Base-by-base conservation (phyloP, 352 stramenopile genomes). In the Pythium apleroticum region DNA sequence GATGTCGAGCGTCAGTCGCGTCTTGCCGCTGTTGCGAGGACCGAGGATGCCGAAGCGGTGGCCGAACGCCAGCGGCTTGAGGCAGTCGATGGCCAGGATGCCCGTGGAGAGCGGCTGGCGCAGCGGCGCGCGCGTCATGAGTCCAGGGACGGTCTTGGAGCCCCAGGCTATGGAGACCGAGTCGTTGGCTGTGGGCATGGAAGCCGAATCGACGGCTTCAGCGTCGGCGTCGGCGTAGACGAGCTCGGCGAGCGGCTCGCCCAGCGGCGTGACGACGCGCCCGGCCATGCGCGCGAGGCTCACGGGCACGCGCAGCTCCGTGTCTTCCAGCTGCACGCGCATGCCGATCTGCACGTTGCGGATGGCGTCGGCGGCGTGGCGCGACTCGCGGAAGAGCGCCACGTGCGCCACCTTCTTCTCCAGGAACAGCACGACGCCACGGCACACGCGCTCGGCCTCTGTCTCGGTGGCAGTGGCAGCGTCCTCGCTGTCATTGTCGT, bases 11-110 rank as follows among this genome's bases (percentile, higher is more conserved):
- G 71, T 73, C 35, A 94, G 64, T 1, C 79, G 73, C 22, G 86
- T 91, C 73, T 94, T 94, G 52, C 86, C 86, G 11, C 73, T 81
- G 65, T 92, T 88, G 22, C 72, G 73, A 1, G 83, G 86, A 0
- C 86, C 86, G 17, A 92, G 57, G 10, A 94, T 60, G 0, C 70
- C 86, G 41, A 94, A 81, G 7, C 86, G 81, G 37, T 92, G 81
- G 14, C 86, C 86, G 43, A 76, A 79, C 20, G 81, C 86, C 50
- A 94, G 73, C 1, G 86, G 86, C 63, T 92, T 80, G 35, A 94
- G 68, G 66, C 86, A 94, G 62, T 94, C 86, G 49, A 94, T 76
- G 14, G 82, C 83, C 52, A 90, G 54, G 15, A 94, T 69, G 0
- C 83, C 83, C 2, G 86, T 94, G 11, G 78, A 63, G 30, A 90